Conservation (phyloP, 805 yeast species). For the Saturnispora zaruensis region DNA sequence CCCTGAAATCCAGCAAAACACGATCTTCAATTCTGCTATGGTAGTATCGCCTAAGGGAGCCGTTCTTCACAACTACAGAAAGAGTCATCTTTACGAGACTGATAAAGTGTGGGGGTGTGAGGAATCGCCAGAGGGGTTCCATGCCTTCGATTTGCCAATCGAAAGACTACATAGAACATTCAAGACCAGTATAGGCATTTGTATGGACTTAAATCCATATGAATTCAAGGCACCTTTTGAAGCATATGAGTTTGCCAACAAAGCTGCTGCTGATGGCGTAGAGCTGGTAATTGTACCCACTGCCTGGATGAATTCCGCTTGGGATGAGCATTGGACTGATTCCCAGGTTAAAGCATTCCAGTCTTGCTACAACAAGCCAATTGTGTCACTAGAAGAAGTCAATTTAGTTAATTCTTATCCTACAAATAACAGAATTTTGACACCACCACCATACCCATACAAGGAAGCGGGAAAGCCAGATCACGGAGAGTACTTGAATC, state of each 20-base stretch:
- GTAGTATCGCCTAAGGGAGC: slow-evolving; percentile 53
- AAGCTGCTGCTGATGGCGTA: slow-evolving; percentile 39
- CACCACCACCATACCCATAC: slow-evolving; percentile 4
- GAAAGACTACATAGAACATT: slow-evolving; percentile 20
- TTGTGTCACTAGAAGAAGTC: slow-evolving; percentile 13
- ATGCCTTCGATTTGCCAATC: slow-evolving; percentile 37
- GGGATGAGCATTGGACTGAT: slow-evolving; percentile 23
- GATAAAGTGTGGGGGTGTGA: slow-evolving; percentile 75
- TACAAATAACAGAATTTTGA: slow-evolving; percentile 6
- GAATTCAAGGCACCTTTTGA: slow-evolving; percentile 73
- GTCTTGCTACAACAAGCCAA: slow-evolving; percentile 16
- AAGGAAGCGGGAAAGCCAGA: not conserved
- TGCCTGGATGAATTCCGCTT: slow-evolving; percentile 67
- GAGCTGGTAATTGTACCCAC: slow-evolving; percentile 67
- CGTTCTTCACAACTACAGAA: slow-evolving; percentile 59
- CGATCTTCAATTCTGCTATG: slow-evolving; percentile 65
- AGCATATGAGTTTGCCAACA: slow-evolving; percentile 59
- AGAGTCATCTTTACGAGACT: slow-evolving; percentile 66
- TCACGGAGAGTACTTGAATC: slow-evolving; percentile 9
- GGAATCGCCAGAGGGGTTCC: slow-evolving; percentile 59
- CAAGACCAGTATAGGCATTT: slow-evolving; percentile 65
- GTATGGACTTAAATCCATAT: slow-evolving; percentile 92
- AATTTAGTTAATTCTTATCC: slow-evolving; percentile 10
- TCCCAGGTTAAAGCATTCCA: slow-evolving; percentile 15
- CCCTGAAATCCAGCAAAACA: slow-evolving; percentile 46